Evolutionary conservation across 352 stramenopile genomes (phyloP).

Genomic region (Globisporangium takayamanum): DNA sequence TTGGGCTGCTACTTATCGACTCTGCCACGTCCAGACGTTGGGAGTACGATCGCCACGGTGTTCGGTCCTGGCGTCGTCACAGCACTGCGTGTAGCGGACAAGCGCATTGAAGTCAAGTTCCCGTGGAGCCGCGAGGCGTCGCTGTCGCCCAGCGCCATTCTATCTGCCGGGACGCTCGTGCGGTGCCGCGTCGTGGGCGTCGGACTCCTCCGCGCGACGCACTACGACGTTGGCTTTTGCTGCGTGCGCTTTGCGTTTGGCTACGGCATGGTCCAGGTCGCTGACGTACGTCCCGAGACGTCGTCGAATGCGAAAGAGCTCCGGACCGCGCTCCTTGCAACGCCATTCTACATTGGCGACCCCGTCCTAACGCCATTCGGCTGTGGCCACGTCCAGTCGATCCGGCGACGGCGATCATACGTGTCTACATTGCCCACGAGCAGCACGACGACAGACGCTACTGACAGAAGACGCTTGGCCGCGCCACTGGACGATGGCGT

Average conservation of each 20-base stretch:
- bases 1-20: neutral
- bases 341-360: slow-evolving; percentile 37
- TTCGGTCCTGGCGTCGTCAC: slow-evolving; percentile 61
- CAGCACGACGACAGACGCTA: no score
- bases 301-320: slow-evolving; percentile 26
- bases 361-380: slow-evolving; percentile 70
- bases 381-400: slow-evolving; percentile 34
- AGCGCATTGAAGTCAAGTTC: slow-evolving; percentile 59
- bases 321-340: slow-evolving; percentile 18
- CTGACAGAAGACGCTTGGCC: neutral
- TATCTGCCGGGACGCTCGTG: slow-evolving; percentile 42
- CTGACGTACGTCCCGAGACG: slow-evolving; percentile 34
- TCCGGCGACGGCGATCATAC: slow-evolving; percentile 7
- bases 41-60: slow-evolving; percentile 54
- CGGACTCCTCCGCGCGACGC: slow-evolving; percentile 56
- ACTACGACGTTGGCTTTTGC: slow-evolving; percentile 52
- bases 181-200: slow-evolving; percentile 42
- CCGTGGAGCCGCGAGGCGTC: slow-evolving; percentile 61
- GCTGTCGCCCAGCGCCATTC: slow-evolving; percentile 38
- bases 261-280: slow-evolving; percentile 46
- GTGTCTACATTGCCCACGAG: no score
- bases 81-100: slow-evolving; percentile 43
- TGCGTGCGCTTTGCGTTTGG: slow-evolving; percentile 62
- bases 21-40: slow-evolving; percentile 30
- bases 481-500: slow-evolving; percentile 9